Percentiles rank a stretch among this genome's conserved stretches.
These are phyloP conservation scores for Trichophyton equinum DNA, from an alignment of 2,329 filamentous ascomycete species.

Conservation along the genomic window DNA sequence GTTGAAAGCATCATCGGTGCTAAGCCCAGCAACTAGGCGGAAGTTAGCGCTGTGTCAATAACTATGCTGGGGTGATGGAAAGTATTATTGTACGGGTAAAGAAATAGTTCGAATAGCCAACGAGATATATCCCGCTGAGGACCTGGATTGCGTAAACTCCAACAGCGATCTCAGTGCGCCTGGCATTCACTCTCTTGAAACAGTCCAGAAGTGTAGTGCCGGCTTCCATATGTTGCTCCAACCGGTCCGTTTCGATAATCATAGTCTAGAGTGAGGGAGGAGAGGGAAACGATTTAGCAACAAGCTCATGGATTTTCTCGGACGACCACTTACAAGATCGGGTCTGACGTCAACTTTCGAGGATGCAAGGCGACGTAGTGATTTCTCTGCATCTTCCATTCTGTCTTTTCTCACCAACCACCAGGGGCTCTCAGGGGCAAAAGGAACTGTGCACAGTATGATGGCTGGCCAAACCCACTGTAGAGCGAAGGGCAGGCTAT, in stretches of 20 bases:
- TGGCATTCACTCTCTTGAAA: conserved; percentile 31
- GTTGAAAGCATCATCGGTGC: conserved; percentile 26
- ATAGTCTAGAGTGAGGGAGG: conserved; percentile 8
- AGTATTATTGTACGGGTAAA: conserved; percentile 14
- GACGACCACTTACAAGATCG: conserved; percentile 8
- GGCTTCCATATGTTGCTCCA: conserved; percentile 31
- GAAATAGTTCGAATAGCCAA: conserved; percentile 24
- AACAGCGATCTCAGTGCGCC: conserved; percentile 34
- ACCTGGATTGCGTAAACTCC: conserved; percentile 35
- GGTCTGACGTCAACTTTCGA: conserved; percentile 14
- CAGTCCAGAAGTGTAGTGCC: conserved; percentile 28
- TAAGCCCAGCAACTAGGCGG: conserved; percentile 18
- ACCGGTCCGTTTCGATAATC: conserved; percentile 15
- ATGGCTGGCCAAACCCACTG: conserved; percentile 26
- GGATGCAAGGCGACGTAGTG: conserved; percentile 16
- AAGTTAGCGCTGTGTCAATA: not conserved
- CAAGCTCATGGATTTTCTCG: not conserved
- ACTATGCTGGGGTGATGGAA: not conserved
- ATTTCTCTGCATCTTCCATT: conserved; percentile 16
- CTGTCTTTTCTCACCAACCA: conserved; percentile 17
- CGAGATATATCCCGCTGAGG: conserved; percentile 32
- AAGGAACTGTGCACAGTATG: conserved; percentile 15
- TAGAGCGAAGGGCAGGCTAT: conserved; percentile 33
- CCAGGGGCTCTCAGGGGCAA: conserved; percentile 19
- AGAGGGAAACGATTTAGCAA: not conserved